phyloP scores from a whole-genome alignment of 2,329 filamentous ascomycete species.

The Verticillium nubilum region DNA sequence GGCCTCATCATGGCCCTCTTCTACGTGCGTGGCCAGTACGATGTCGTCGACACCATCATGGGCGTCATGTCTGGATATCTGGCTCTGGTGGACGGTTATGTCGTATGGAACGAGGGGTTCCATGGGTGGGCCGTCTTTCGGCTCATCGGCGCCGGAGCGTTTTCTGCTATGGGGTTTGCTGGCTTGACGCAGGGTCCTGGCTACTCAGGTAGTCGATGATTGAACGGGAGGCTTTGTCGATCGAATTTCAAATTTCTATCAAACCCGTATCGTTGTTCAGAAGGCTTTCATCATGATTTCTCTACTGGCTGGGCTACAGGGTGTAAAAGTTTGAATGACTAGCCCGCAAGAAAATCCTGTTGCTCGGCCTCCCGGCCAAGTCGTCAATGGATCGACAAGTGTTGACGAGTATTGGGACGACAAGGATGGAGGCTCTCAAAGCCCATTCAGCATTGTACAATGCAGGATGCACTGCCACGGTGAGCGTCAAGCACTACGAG shows the following conservation, averaged over 20 bases:
- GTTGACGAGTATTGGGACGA: neutral
- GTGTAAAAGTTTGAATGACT: too few species aligned
- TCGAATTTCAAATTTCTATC: too few species aligned
- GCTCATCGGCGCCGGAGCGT: slow-evolving; percentile 8
- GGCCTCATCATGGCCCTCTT: slow-evolving; percentile 15
- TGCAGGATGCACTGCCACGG: neutral
- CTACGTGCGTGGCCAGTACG: slow-evolving; percentile 12
- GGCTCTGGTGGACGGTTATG: slow-evolving; percentile 9
- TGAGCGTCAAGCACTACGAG: neutral
- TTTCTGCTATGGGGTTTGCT: slow-evolving; percentile 10
- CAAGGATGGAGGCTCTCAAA: neutral
- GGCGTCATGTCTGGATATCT: slow-evolving; percentile 10
- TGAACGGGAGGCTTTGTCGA: neutral
- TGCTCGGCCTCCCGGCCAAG: neutral
- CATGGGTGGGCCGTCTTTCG: slow-evolving; percentile 8
- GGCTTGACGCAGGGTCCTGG: slow-evolving; percentile 6
- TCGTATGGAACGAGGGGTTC: slow-evolving; percentile 11
- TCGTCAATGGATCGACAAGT: neutral
- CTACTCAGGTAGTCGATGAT: neutral
- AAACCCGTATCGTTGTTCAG: too few species aligned
- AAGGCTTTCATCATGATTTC: too few species aligned
- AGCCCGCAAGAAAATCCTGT: neutral
- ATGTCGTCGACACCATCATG: slow-evolving; percentile 14
- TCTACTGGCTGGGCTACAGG: too few species aligned
- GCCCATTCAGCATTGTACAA: neutral